Evolutionary conservation across 2,329 filamentous ascomycete species (phyloP).

Genomic region (Ophiostoma sp.): DNA sequence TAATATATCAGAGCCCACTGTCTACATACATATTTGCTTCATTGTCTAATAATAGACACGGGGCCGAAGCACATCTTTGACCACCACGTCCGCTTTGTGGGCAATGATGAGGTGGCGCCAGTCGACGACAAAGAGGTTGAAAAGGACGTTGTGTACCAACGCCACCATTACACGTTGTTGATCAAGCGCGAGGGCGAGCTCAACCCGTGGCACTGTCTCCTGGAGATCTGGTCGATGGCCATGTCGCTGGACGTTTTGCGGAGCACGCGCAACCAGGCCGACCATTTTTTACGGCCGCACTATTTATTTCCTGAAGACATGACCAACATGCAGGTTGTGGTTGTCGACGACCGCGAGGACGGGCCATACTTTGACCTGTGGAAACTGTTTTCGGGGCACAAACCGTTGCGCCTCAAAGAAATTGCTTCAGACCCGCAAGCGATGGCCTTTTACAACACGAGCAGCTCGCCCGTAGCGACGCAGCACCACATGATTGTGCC

Average conservation of each 20-base stretch:
- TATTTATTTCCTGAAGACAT: constrained; percentile 24
- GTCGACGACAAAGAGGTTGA: neutral
- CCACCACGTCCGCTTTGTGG: constrained; percentile 18
- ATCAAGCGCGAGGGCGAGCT: constrained; percentile 29
- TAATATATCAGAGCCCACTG: no score
- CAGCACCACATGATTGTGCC: constrained; percentile 42
- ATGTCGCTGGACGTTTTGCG: constrained; percentile 30
- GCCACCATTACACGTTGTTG: constrained; percentile 22
- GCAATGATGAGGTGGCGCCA: neutral
- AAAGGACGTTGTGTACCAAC: neutral
- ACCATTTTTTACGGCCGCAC: neutral
- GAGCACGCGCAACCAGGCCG: constrained; percentile 22
- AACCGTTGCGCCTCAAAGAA: constrained; percentile 36
- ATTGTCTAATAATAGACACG: constrained; percentile 31
- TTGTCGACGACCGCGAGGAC: constrained; percentile 39
- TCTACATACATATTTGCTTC: no score
- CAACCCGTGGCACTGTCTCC: constrained; percentile 30
- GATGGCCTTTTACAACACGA: constrained; percentile 15
- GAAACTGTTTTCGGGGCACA: constrained; percentile 39
- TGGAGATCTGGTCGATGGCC: constrained; percentile 30
- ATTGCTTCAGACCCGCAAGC: constrained; percentile 21
- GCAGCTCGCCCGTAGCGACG: neutral
- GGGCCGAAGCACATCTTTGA: constrained; percentile 27
- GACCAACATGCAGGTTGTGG: constrained; percentile 33
- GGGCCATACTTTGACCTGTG: constrained; percentile 43